Conservation (phyloP, 164 flowering plant species). For the Magnolia sinica region DNA sequence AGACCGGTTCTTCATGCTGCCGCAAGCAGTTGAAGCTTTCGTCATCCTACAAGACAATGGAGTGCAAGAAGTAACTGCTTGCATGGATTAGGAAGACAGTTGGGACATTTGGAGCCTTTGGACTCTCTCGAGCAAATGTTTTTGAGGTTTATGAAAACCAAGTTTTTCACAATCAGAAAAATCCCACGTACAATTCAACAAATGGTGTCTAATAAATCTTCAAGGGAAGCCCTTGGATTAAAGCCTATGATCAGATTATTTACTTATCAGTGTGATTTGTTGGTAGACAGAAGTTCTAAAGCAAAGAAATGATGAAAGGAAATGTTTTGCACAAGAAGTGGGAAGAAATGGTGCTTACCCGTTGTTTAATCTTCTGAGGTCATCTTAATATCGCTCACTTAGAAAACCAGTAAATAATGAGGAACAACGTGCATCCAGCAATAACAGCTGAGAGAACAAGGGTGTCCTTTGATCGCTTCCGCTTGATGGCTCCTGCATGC, state of each 20-base stretch:
- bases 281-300: not conserved
- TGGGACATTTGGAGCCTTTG: no score
- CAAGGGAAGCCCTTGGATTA: no score
- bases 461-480: constrained; percentile 69
- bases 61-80: no score
- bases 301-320: not conserved
- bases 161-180: no score
- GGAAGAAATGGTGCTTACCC: not conserved
- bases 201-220: no score
- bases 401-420: constrained; percentile 82
- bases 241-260: not conserved
- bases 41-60: no score
- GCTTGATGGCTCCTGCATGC: constrained; percentile 65
- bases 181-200: no score
- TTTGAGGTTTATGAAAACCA: no score
- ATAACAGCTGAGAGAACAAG: constrained; percentile 77
- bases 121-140: no score
- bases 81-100: no score
- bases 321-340: not conserved
- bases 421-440: constrained; percentile 78
- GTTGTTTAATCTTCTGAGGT: not conserved
- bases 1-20: no score
- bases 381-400: constrained; percentile 27
- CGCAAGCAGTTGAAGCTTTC: no score
- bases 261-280: not conserved